Evolutionary conservation across 345 rosid species (phyloP), one percentile per base, ranked within the genome.

Genomic region (Cochlearia excelsa): DNA sequence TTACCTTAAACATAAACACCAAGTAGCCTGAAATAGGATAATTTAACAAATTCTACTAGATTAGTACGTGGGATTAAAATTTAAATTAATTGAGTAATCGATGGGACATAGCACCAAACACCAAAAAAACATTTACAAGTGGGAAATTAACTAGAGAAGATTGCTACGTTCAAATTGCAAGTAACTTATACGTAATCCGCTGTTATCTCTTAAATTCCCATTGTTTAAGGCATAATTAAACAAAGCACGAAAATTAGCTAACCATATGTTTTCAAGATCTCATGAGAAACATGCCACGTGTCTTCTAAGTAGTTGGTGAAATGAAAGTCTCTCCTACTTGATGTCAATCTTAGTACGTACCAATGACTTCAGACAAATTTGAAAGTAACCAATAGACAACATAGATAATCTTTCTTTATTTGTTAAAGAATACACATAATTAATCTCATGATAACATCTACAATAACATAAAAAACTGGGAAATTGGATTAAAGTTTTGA

Each of bases 51-150:
- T 49, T 69, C 30, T 23, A 39, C 27, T 28, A 16, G 0, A 16
- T 16, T 11, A 48, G 23, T 34, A 53, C 0, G 3, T 40, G 6
- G 68, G 57, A 16, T 9, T 54, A 1, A 9, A 61, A 28, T 41
- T 23, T 26, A 69, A 49, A 42, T 31, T 16, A 55, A 8, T 48
- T 48, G 50, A 46, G 52, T 42, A 11, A 26, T 49, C 7, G 62
- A 69, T 54, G 64, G 63, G 68, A 69, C 63, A 63, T 69, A 62
- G 26, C 59, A 56, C 68, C 63, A 69, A 33, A 62, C 56, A 52
- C 4, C 40, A 1, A 37, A 34, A 34, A 38, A 48, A 63, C 23
- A 16, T 16, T 0, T 16, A 16, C 23, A 37, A 37, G 35, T 33
- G 40, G 35, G 16, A 30, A 9, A 40, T n/a, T 40, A 54, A 44